Conservation (phyloP, 352 stramenopile species). For the Aphanomyces cochlioides region DNA sequence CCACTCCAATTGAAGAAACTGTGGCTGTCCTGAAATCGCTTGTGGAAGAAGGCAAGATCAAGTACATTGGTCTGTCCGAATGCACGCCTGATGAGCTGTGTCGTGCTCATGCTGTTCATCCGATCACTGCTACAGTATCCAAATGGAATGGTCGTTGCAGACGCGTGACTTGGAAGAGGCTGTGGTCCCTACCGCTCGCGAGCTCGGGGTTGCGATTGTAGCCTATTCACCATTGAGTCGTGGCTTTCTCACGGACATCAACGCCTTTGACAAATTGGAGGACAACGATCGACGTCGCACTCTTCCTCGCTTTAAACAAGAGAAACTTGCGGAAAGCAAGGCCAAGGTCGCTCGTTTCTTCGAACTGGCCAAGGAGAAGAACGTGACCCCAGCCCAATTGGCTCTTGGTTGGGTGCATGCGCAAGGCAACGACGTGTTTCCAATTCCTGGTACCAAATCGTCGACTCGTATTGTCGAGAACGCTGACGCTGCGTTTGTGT, state of each 20-base stretch:
- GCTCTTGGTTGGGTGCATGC: conserved; percentile 37
- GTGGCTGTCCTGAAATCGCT: conserved; percentile 36
- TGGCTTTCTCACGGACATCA: conserved; percentile 26
- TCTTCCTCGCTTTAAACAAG: conserved; percentile 13
- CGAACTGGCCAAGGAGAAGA: conserved; percentile 28
- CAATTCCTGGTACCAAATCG: conserved; percentile 36
- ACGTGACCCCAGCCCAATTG: conserved; percentile 34
- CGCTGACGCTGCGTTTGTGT: conserved; percentile 10
- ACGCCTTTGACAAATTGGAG: conserved; percentile 17
- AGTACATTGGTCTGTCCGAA: conserved; percentile 36
- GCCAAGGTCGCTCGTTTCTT: conserved; percentile 15
- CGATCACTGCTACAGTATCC: conserved; percentile 33
- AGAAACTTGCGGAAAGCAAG: conserved; percentile 7
- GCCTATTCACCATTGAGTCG: conserved; percentile 30
- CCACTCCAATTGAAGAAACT: conserved; percentile 65
- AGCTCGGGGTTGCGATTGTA: conserved; percentile 33
- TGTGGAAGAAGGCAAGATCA: conserved; percentile 33
- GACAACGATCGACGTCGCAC: conserved; percentile 17
- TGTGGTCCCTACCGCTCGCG: conserved; percentile 27
- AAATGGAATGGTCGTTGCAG: conserved; percentile 33
- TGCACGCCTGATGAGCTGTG: conserved; percentile 28
- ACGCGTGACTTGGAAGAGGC: conserved; percentile 28
- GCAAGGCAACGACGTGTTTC: conserved; percentile 36
- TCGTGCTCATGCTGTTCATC: conserved; percentile 34
- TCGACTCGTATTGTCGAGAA: conserved; percentile 31